Evolutionary conservation across 2,329 filamentous ascomycete species (phyloP).

Genomic region (Aspergillus calidoustus): DNA sequence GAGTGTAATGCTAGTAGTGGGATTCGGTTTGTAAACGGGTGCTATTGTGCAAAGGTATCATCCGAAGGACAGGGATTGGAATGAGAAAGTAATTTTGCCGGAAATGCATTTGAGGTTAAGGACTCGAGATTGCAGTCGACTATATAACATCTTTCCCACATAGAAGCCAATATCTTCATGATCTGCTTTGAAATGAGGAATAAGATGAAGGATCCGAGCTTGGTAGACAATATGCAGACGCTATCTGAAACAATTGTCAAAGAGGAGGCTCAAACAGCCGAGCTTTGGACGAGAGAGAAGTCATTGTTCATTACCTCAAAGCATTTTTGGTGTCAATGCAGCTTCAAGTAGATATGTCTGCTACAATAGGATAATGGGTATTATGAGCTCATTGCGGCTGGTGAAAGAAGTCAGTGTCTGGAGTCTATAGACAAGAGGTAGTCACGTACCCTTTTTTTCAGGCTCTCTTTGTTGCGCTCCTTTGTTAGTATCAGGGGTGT

Average conservation of each 20-base stretch:
- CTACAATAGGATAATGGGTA: background rate
- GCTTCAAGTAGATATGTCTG: background rate
- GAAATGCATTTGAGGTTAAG: background rate
- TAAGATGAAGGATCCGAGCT: background rate
- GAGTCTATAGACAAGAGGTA: background rate
- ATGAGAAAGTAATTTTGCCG: background rate
- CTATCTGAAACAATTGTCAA: background rate
- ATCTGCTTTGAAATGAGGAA: background rate
- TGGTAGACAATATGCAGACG: background rate
- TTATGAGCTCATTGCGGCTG: background rate
- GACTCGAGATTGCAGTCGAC: background rate
- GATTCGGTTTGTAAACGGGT: no score
- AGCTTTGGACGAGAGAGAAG: background rate
- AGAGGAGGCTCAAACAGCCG: background rate
- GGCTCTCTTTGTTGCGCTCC: background rate
- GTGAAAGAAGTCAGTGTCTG: background rate
- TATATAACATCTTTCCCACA: background rate
- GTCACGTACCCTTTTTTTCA: constrained; percentile 1
- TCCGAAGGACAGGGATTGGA: background rate
- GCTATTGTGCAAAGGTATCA: background rate
- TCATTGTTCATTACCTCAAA: background rate
- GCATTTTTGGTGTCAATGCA: background rate
- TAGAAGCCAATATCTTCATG: no score
- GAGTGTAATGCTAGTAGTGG: no score
- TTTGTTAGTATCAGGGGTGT: background rate